A percentile compares a stretch with the other conserved stretches of the same genome.
Conservation (phyloP, 2,329 filamentous ascomycete species). For the Exserohilum rostratum region DNA sequence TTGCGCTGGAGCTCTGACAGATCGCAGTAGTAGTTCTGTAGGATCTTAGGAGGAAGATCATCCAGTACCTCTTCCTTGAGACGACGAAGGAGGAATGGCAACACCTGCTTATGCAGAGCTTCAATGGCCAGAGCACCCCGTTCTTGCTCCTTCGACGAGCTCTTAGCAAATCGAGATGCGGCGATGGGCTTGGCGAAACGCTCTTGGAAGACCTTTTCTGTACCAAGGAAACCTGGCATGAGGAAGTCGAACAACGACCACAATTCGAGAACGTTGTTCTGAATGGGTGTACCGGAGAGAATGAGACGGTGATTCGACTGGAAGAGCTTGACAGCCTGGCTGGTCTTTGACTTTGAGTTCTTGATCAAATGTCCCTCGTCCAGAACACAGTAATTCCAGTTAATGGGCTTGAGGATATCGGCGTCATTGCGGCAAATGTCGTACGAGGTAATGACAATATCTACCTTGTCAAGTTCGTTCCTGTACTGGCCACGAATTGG, state of each 20-base stretch:
- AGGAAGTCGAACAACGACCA: constrained; percentile 99
- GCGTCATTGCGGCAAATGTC: constrained; percentile 96
- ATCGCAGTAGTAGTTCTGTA: constrained; percentile 99
- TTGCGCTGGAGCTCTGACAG: constrained; percentile 93
- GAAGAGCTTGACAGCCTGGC: constrained; percentile 86
- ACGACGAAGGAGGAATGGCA: constrained; percentile 93
- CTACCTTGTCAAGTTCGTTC: constrained; percentile 73
- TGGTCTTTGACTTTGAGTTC: constrained; percentile 97
- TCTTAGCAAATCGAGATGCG: constrained; percentile 92
- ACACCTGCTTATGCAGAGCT: constrained; percentile 96
- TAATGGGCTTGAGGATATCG: constrained; percentile 80
- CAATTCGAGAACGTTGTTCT: constrained; percentile 95
- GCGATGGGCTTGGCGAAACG: constrained; percentile 95
- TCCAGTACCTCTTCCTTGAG: constrained; percentile 97
- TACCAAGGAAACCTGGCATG: constrained; percentile 97
- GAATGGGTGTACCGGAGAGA: constrained; percentile 93
- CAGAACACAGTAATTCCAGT: constrained; percentile 96
- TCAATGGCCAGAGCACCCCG: constrained; percentile 95
- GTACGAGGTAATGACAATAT: constrained; percentile 96
- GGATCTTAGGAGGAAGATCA: constrained; percentile 94
- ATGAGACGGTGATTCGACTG: constrained; percentile 94
- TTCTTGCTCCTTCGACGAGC: constrained; percentile 97
- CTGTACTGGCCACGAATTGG: constrained; percentile 76
- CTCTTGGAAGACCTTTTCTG: constrained; percentile 95
- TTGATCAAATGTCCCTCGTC: constrained; percentile 99